Conservation (phyloP, 148 eudicot species). For the Beta vulgaris region DNA sequence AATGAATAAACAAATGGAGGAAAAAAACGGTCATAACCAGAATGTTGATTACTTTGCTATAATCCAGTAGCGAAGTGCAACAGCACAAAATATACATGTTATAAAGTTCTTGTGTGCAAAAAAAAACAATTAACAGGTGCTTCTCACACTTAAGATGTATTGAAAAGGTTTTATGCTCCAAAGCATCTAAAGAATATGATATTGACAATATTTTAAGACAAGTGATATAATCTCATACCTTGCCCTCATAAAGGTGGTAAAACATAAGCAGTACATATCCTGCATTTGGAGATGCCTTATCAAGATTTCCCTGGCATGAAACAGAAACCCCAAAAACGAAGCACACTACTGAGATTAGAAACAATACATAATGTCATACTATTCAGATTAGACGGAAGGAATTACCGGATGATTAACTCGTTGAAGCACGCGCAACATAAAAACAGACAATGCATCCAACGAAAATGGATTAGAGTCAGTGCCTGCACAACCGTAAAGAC, state of each 20-base stretch:
- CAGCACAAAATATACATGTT: no score
- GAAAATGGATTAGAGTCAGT: slow-evolving; percentile 85
- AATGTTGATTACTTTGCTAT: no score
- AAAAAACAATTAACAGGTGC: no score
- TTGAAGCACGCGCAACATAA: slow-evolving; percentile 77
- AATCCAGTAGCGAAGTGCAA: no score
- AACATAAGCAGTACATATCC: slow-evolving; percentile 92
- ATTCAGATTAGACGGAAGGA: background rate
- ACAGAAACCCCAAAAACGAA: background rate
- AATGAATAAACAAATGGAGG: no score
- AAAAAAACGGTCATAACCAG: no score
- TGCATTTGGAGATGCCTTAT: slow-evolving; percentile 75
- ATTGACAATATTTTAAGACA: no score
- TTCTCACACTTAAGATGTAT: no score
- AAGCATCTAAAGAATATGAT: no score
- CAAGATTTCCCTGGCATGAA: slow-evolving; percentile 79
- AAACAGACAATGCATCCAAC: slow-evolving; percentile 85
- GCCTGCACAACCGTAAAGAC: slow-evolving; percentile 44
- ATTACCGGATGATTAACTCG: slow-evolving; percentile 90
- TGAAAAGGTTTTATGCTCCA: no score
- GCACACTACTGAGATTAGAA: background rate
- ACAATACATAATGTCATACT: background rate
- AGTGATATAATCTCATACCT: slow-evolving; percentile 41
- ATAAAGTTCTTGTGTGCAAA: no score
- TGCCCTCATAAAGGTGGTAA: slow-evolving; percentile 87